phyloP scores from a whole-genome alignment of 2,329 filamentous ascomycete genomes.

The Pyrenochaeta sp. region DNA sequence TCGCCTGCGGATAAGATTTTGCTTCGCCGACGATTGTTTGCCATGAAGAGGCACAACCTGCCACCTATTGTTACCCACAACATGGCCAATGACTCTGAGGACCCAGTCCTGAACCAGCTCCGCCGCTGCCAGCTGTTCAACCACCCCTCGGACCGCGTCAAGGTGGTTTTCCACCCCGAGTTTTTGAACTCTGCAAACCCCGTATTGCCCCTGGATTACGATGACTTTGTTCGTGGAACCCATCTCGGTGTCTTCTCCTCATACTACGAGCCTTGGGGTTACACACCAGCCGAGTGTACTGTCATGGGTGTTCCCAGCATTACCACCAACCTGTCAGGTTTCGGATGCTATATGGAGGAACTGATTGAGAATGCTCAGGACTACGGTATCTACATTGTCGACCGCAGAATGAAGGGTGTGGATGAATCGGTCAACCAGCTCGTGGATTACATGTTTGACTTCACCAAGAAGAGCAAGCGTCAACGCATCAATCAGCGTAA shows the following conservation, averaged over 20 bases:
- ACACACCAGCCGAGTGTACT: conserved; percentile 96
- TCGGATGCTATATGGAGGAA: conserved; percentile 99
- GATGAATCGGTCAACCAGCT: conserved; percentile 98
- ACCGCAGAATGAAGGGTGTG: conserved; percentile 91
- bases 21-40: conserved; percentile 88
- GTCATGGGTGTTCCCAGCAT: conserved; percentile 99
- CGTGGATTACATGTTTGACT: conserved; percentile 91
- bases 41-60: conserved; percentile 90
- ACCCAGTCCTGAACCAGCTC: conserved; percentile 95
- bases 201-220: conserved; percentile 93
- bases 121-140: conserved; percentile 97
- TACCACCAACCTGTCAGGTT: conserved; percentile 96
- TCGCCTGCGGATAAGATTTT: conserved; percentile 91
- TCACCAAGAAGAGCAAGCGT: conserved; percentile 88
- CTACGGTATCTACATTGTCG: conserved; percentile 99
- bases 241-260: conserved; percentile 96
- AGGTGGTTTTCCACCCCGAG: conserved; percentile 97
- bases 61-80: conserved; percentile 99
- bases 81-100: conserved; percentile 93
- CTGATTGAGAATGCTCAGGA: conserved; percentile 97
- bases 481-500: conserved; percentile 99
- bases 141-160: conserved; percentile 91
- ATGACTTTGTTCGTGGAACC: conserved; percentile 97
- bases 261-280: conserved; percentile 99
- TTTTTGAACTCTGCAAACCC: conserved; percentile 97